Base-by-base conservation (phyloP, 805 yeast species). In the Kodamaea kakaduensis region DNA sequence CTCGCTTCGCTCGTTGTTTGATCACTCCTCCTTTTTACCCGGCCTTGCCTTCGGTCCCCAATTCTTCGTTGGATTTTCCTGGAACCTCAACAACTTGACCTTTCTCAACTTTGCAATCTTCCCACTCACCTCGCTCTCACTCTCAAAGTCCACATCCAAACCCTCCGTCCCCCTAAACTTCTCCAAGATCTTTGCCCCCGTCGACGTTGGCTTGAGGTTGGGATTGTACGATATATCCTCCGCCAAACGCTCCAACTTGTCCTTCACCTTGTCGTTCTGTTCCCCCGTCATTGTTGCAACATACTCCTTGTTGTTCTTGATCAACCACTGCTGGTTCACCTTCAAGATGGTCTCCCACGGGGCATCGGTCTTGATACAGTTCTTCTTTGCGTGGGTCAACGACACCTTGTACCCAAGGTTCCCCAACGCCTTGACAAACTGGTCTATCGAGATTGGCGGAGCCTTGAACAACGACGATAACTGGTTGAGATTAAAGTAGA, bases 1-100 rank as follows among this genome's bases (percentile, higher is more conserved):
- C n/a, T n/a, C n/a, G n/a, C n/a, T n/a, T n/a, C n/a, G n/a, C n/a
- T n/a, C n/a, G n/a, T n/a, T n/a, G n/a, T n/a, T n/a, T n/a, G n/a
- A n/a, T n/a, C n/a, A 4, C 23, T 8, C 8, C 9, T 25, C 37
- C 40, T 44, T 42, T 25, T 38, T 42, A 15, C 42, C 27, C 3
- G 95, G 94, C 51, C 83, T 78, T 3, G 96, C 78, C 63, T 84
- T 86, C 23, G 97, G 99, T 1, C 99, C 99, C 99, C 99, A 93
- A 56, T 85, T 81, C 55, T 84, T 85, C 1, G 87, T 75, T 10
- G 99, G 99, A 52, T 89, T 90, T 52, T 80, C 88, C 56, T 89
- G 98, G 59, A 73, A 90, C 49, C 96, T 71, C 9, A 87, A 87
- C 54, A 90, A 76, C 59, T 87, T 87, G 40, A 86, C 71, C 44